Evolutionary conservation across 306 rosid species (phyloP), one percentile per base, ranked within the genome.

Genomic region (Dryas drummondii): DNA sequence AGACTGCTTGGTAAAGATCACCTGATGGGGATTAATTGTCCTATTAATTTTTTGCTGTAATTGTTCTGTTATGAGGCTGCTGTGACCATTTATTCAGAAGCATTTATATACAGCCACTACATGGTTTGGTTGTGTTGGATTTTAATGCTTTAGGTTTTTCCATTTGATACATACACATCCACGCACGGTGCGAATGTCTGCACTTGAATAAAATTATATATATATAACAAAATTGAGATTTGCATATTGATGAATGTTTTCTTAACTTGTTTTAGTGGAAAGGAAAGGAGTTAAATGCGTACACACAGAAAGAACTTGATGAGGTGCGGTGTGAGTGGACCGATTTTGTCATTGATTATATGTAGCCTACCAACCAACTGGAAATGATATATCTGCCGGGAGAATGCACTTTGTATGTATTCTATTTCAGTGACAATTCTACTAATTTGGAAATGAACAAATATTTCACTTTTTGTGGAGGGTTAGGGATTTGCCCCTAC

Each of bases 311-410:
- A 4, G 60, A 68, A 68, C 27, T 68, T 42, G 47, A 68, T 51
- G 73, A 68, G 73, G 59, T 68, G 12, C 53, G 73, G 60, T 68
- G 73, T 5, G 73, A 68, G 73, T 68, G 73, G 60, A 16, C 59
- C 2, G 73, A 68, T 53, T 49, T 27, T 3, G 47, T 68, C 47
- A 68, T 59, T 68, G 54, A 68, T 5, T 32, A 51, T 51, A 44
- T 68, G 59, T 68, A 68, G 32, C 42, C 47, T 66, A 11, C 5
- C 5, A 27, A 68, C 52, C 47, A 27, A 46, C 72, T 14, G 59
- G 72, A 68, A 68, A 49, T 68, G 11, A 50, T 50, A 9, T 0
- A 48, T 67, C 57, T 19, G 44, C 57, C 6, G 48, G 57, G n/a
- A 6, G 44, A 7, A 67, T 48, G 10, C 5, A 45, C 17, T 48